These are phyloP conservation scores for Xylona heveae DNA, from an alignment of 495 filamentous ascomycete genomes.

Conservation along the genomic window DNA sequence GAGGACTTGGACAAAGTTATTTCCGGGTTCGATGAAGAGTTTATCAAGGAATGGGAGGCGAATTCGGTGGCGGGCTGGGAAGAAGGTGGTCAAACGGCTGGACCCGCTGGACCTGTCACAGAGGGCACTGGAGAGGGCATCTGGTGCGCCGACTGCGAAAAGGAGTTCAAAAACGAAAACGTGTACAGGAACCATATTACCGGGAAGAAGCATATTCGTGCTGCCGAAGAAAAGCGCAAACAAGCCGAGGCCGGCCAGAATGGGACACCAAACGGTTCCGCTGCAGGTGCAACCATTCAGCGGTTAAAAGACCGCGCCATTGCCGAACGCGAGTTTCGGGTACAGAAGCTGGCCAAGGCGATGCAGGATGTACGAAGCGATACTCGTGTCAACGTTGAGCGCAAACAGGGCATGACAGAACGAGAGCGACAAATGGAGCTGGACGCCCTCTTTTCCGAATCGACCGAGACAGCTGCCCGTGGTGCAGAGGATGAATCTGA, in stretches of 20 bases:
- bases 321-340: conserved; percentile 69
- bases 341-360: conserved; percentile 50
- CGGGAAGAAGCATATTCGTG: conserved; percentile 80
- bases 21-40: conserved; percentile 51
- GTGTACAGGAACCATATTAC: conserved; percentile 77
- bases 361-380: conserved; percentile 66
- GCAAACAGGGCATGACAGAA: conserved; percentile 89
- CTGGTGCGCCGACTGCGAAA: conserved; percentile 81
- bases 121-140: conserved; percentile 46
- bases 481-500: conserved; percentile 41
- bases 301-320: conserved; percentile 76
- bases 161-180: conserved; percentile 87
- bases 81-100: conserved; percentile 24
- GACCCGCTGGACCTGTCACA: conserved; percentile 22
- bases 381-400: conserved; percentile 80
- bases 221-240: conserved; percentile 39
- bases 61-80: conserved; percentile 68
- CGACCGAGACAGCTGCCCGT: conserved; percentile 22
- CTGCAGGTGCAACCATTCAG: conserved; percentile 13
- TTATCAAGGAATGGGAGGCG: conserved; percentile 61
- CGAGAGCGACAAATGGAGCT: conserved; percentile 80
- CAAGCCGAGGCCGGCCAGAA: conserved; percentile 9
- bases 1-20: conserved; percentile 69
- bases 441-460: conserved; percentile 57
- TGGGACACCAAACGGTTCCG: conserved; percentile 10